A percentile compares a stretch with the other conserved stretches of the same genome.
Evolutionary conservation across 1,284 basidiomycete species (phyloP).

Genomic region (Ceratobasidium sp.): DNA sequence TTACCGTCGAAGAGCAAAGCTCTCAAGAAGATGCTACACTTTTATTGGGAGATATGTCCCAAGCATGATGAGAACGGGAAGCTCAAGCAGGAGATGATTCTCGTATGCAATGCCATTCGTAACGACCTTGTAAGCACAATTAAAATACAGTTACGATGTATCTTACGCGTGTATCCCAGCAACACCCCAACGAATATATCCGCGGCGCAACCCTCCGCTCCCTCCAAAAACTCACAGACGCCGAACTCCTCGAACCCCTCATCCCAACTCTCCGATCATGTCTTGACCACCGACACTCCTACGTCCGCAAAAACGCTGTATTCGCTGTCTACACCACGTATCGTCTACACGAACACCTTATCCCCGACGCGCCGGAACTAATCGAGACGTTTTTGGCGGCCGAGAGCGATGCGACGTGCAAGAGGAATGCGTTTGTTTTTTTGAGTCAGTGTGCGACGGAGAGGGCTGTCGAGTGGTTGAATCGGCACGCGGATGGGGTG

Average conservation of each 20-base stretch:
- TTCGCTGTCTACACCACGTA: conserved; percentile 97
- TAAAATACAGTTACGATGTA: not conserved
- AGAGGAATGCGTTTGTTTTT: conserved; percentile 97
- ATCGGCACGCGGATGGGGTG: conserved; percentile 87
- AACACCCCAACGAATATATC: conserved; percentile 99
- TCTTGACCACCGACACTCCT: conserved; percentile 97
- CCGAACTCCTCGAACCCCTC: conserved; percentile 95
- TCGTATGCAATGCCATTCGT: conserved; percentile 97
- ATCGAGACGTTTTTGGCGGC: conserved; percentile 98
- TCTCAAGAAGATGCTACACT: conserved; percentile 98
- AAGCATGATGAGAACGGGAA: conserved; percentile 98
- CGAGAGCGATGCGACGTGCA: conserved; percentile 96
- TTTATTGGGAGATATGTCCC: conserved; percentile 99
- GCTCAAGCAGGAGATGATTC: conserved; percentile 99
- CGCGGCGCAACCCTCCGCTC: conserved; percentile 96
- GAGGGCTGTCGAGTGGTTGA: conserved; percentile 92
- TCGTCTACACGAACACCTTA: conserved; percentile 92
- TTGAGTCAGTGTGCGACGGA: conserved; percentile 89
- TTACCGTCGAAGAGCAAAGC: conserved; percentile 96
- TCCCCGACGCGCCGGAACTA: conserved; percentile 96
- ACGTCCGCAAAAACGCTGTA: conserved; percentile 98
- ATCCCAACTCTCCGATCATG: conserved; percentile 93
- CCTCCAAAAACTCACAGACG: conserved; percentile 94
- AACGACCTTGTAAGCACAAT: conserved; percentile 84
- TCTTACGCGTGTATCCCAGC: conserved; percentile 61